Evolutionary conservation across 2,329 filamentous ascomycete species (phyloP).

Genomic region (Penicillium thymicola): DNA sequence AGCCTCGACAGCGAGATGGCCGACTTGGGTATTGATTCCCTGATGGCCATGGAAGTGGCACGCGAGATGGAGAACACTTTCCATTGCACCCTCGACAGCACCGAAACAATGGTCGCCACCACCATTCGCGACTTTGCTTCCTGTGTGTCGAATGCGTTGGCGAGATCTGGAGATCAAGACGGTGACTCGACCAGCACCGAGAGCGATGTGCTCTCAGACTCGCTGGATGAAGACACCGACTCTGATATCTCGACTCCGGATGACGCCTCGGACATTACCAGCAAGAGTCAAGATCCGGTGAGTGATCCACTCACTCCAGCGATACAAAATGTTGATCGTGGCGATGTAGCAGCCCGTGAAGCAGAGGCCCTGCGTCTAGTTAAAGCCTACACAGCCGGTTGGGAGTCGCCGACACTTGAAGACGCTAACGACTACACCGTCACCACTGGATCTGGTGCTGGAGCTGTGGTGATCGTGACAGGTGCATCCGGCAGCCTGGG

Average conservation of each 20-base stretch:
- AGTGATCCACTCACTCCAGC: too few relatives aligned
- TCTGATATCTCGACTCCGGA: too few relatives aligned
- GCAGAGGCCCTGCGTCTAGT: neutral
- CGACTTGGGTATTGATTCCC: neutral
- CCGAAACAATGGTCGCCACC: neutral
- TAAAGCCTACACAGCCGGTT: neutral
- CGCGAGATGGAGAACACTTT: neutral
- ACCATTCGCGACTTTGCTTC: neutral
- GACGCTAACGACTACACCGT: neutral
- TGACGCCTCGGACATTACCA: too few relatives aligned
- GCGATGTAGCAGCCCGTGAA: neutral
- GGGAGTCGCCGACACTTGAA: neutral
- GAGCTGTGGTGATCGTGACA: neutral
- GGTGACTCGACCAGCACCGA: too few relatives aligned
- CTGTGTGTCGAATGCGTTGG: neutral
- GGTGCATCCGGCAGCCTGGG: neutral
- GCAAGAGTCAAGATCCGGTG: neutral
- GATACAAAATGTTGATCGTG: neutral
- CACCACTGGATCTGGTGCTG: neutral
- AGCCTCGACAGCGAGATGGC: neutral
- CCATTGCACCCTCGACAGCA: neutral
- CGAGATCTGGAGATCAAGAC: neutral
- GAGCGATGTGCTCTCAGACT: too few relatives aligned
- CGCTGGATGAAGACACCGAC: too few relatives aligned
- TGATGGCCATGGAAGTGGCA: neutral